These are phyloP conservation scores for Penicillium sp. DNA, from an alignment of 2,329 filamentous ascomycete genomes.

Conservation along the genomic window DNA sequence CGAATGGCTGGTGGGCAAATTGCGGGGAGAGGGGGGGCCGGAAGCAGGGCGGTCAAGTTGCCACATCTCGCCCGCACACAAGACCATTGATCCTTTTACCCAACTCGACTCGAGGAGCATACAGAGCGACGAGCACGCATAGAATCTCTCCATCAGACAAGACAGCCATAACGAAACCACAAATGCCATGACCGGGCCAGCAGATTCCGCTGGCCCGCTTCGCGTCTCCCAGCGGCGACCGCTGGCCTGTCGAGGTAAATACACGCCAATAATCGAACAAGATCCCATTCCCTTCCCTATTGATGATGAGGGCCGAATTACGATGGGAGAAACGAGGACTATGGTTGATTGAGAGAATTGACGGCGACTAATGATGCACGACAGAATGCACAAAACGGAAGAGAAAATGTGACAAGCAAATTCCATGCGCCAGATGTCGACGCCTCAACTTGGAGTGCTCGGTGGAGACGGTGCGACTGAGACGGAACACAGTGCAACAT, in stretches of 20 bases:
- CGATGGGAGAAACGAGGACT: too few species aligned
- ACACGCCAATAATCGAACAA: background rate
- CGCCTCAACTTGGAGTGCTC: slow-evolving; percentile 21
- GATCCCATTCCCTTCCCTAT: background rate
- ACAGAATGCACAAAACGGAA: slow-evolving; percentile 24
- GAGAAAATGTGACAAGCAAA: slow-evolving; percentile 23
- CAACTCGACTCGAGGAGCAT: too few species aligned
- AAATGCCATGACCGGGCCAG: slow-evolving; percentile 9
- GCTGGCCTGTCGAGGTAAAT: slow-evolving; percentile 20
- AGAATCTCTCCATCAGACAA: too few species aligned
- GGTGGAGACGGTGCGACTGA: slow-evolving; percentile 21
- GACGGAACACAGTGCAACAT: slow-evolving; percentile 21
- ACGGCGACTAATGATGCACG: slow-evolving; percentile 6
- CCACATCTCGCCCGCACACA: background rate
- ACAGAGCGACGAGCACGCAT: too few species aligned
- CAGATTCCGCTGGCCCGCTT: slow-evolving; percentile 8
- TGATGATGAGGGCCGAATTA: background rate
- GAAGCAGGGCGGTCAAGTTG: background rate
- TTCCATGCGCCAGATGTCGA: slow-evolving; percentile 20
- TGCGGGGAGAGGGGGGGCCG: background rate
- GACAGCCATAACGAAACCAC: too few species aligned
- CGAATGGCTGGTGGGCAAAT: background rate
- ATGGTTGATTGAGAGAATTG: too few species aligned
- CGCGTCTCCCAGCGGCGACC: slow-evolving; percentile 23
- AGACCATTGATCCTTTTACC: too few species aligned